Evolutionary conservation across 108 stramenopile genomes (phyloP), one percentile per base, ranked within the genome.

Genomic region (Skeletonema grethae): DNA sequence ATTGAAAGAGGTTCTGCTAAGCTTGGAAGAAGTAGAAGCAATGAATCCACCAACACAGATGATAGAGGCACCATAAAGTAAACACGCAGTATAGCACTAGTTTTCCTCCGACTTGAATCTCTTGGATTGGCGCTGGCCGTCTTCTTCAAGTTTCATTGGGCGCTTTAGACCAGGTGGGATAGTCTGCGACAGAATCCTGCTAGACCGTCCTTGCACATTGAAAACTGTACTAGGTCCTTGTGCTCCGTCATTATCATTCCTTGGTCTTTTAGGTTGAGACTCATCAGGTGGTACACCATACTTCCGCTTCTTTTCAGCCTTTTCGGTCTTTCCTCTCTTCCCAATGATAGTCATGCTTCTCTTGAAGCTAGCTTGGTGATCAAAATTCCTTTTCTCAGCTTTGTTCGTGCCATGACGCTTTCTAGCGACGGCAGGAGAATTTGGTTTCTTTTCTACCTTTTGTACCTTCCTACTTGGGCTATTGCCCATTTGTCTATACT

Each of bases 1-100:
- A 22, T 62, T 96, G 61, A 91, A 96, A 61, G 88, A 90, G 50
- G 95, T 96, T 13, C 61, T 96, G 53, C 67, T 96, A 39, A 89
- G 89, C 36, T 63, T 92, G 25, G 95, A 94, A 57, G 92, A 93
- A 71, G 88, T 91, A 3, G 80, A 88, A 61, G 45, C 61, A 18
- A 86, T 92, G 87, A 87, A 84, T 63, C 86, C 84, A 39, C 48
- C 53, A 31, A 31, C 28, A n/a, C 30, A 38, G 18, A 48, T 48
- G 46, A 48, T 48, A 18, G 38, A 39, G 38, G 46, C 46, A 48
- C 46, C 46, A 48, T 48, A 48, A 48, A 48, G 6, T 48, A 20
- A 48, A 48, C n/a, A 34, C 34, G 34, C 7, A 6, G 34, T 34
- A n/a, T n/a, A n/a, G n/a, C n/a, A 34, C 34, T 34, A 34, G 11